phyloP scores from a whole-genome alignment of 2,329 filamentous ascomycete genomes.

The Plectosphaerella plurivora region DNA sequence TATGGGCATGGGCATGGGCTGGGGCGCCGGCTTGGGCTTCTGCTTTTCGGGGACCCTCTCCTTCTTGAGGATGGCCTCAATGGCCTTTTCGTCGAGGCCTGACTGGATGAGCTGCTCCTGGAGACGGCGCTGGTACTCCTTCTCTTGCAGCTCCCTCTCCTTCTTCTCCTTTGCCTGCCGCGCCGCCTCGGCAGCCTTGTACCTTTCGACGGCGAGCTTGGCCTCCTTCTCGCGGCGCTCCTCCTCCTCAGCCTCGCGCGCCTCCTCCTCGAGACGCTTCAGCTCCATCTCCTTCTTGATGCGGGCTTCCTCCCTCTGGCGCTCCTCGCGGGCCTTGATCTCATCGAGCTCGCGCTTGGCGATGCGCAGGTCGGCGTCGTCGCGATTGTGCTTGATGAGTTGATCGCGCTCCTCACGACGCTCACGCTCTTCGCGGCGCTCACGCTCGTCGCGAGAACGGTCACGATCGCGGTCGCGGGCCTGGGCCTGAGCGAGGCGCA shows the following conservation, averaged over 20 bases:
- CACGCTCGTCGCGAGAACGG: too few relatives aligned
- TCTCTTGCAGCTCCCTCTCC: constrained; percentile 44
- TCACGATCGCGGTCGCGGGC: constrained; percentile 13
- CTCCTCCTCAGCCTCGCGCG: constrained; percentile 38
- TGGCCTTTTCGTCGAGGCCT: constrained; percentile 54
- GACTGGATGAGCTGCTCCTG: constrained; percentile 55
- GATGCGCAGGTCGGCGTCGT: constrained; percentile 45
- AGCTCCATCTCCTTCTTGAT: constrained; percentile 49
- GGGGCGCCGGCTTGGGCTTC: constrained; percentile 1
- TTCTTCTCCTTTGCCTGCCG: constrained; percentile 41
- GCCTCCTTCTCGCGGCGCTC: constrained; percentile 40
- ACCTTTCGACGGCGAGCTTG: constrained; percentile 46
- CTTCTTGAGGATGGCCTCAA: constrained; percentile 55
- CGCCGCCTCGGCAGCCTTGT: constrained; percentile 43
- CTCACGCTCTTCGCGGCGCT: too few relatives aligned
- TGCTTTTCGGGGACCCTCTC: constrained; percentile 37
- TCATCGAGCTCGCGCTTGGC: constrained; percentile 44
- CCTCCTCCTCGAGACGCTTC: constrained; percentile 41
- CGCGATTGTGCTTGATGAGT: constrained; percentile 28
- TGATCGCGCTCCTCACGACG: too few relatives aligned
- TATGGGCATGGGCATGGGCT: neutral
- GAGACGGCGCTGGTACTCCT: constrained; percentile 50
- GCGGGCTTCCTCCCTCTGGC: constrained; percentile 43
- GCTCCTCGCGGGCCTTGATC: constrained; percentile 40
- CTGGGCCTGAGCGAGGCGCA: constrained; percentile 33